Base-by-base conservation (phyloP, 1,284 basidiomycete genomes). In the Coniophora puteana region DNA sequence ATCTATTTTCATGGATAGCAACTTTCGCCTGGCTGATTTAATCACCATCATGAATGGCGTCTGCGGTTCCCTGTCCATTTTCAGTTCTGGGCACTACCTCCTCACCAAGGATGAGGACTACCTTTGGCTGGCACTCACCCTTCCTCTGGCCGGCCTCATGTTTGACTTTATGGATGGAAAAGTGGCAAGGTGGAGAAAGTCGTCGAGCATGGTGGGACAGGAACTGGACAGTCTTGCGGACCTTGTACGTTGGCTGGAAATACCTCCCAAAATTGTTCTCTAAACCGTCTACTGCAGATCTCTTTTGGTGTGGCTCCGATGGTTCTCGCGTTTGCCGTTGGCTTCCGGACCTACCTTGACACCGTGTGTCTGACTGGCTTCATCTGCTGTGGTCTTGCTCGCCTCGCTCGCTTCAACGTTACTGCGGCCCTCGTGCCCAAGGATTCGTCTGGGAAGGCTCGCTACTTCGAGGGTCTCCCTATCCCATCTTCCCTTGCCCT, bases 1-100 rank as follows among this genome's bases (percentile, higher is more conserved):
- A 43, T 28, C 29, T 38, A 40, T 39, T 40, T 48, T 41, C 34
- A 24, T 51, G n/a, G n/a, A 25, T 55, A 96, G 95, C 54, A 99
- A 98, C 67, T 99, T 99, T 63, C 92, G 94, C 44, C 80, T 99
- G 25, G 95, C 95, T 53, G 95, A 99, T 68, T 78, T 96, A 33
- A 93, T 99, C 57, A 99, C 95, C n/a, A 92, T 99, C 51, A 95
- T 96, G 86, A 99, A 99, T 61, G 96, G 96, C 29, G 90, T 99
- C 62, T 99, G 96, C 67, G 96, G 96, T 44, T 91, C 91, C 12
- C 87, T 97, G 54, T 97, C 94, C 29, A 76, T 99, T 51, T 95
- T 95, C 63, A 93, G 89, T 26, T 94, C 91, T 7, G 92, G 88
- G 28, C 83, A 85, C 45, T 95, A 95, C 66, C 75, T 95, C 49